Evolutionary conservation across 2,329 filamentous ascomycete species (phyloP).

Genomic region (Penicillium corylophilum): DNA sequence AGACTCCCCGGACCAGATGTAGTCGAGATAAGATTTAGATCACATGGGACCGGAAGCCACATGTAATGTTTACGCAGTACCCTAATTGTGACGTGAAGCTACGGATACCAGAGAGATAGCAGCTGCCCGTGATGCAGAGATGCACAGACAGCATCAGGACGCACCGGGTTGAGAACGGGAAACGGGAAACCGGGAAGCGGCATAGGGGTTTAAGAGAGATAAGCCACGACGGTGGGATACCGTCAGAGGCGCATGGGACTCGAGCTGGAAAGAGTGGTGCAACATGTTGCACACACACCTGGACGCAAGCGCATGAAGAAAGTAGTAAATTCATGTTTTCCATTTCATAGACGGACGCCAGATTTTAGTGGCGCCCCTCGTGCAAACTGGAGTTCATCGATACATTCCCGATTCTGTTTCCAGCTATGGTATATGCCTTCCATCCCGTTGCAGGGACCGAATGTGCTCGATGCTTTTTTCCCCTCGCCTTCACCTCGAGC

Average conservation of each 20-base stretch:
- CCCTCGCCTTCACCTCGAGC: slow-evolving; percentile 35
- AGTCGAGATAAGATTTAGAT: slow-evolving; percentile 18
- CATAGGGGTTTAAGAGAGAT: background rate
- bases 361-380: slow-evolving; percentile 36
- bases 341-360: slow-evolving; percentile 43
- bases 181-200: background rate
- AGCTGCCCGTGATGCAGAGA: background rate
- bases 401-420: slow-evolving; percentile 44
- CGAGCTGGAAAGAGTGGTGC: background rate
- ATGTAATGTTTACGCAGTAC: slow-evolving; percentile 5
- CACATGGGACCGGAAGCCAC: slow-evolving; percentile 15
- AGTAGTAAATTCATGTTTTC: slow-evolving; percentile 40
- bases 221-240: background rate
- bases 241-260: background rate
- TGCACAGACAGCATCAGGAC: background rate
- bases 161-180: background rate
- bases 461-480: slow-evolving; percentile 40
- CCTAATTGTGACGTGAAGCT: slow-evolving; percentile 8
- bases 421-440: slow-evolving; percentile 40
- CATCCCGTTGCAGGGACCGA: slow-evolving; percentile 37
- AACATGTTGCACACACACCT: background rate
- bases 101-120: background rate
- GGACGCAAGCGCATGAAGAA: slow-evolving; percentile 7
- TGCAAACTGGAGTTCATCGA: slow-evolving; percentile 42
- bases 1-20: background rate